Evolutionary conservation across 208 protist genomes (phyloP).

Genomic region (Jaenimonas drosophilae): DNA sequence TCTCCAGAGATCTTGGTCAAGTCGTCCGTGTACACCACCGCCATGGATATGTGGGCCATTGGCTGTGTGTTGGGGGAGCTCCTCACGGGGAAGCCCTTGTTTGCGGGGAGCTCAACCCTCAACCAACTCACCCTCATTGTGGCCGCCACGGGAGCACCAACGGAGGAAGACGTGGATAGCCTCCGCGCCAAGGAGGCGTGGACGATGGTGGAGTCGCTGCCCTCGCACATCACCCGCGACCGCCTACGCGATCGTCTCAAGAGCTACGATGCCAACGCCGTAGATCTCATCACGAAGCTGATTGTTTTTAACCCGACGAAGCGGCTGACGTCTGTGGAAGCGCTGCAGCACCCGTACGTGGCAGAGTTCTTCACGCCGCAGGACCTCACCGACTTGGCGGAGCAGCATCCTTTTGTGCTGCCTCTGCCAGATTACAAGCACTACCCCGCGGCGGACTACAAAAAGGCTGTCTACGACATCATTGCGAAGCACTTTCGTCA

Average conservation of each 20-base stretch:
- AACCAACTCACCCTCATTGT: conserved; percentile 95
- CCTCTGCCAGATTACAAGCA: conserved; percentile 55
- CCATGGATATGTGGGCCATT: conserved; percentile 98
- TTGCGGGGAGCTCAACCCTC: conserved; percentile 92
- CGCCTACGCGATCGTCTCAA: conserved; percentile 65
- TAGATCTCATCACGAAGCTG: conserved; percentile 79
- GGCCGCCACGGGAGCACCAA: conserved; percentile 78
- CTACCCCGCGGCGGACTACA: conserved; percentile 64
- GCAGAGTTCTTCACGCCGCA: conserved; percentile 42
- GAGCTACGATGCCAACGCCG: conserved; percentile 53
- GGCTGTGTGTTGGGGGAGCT: conserved; percentile 97
- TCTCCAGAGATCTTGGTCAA: conserved; percentile 97
- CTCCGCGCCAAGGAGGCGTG: conserved; percentile 85
- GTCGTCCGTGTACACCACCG: conserved; percentile 91
- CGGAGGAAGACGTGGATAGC: conserved; percentile 80
- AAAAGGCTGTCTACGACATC: conserved; percentile 45
- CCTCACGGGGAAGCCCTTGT: conserved; percentile 89
- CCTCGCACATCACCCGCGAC: conserved; percentile 17
- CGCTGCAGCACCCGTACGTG: conserved; percentile 86
- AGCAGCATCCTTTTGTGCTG: conserved; percentile 27
- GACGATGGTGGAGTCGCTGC: conserved; percentile 76
- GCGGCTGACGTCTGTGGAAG: conserved; percentile 72
- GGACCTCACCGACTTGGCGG: conserved; percentile 31
- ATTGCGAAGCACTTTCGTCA: conserved; percentile 27
- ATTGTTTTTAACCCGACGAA: conserved; percentile 85